Conservation (phyloP, 2,329 filamentous ascomycete genomes). For the Huntiella moniliformis region DNA sequence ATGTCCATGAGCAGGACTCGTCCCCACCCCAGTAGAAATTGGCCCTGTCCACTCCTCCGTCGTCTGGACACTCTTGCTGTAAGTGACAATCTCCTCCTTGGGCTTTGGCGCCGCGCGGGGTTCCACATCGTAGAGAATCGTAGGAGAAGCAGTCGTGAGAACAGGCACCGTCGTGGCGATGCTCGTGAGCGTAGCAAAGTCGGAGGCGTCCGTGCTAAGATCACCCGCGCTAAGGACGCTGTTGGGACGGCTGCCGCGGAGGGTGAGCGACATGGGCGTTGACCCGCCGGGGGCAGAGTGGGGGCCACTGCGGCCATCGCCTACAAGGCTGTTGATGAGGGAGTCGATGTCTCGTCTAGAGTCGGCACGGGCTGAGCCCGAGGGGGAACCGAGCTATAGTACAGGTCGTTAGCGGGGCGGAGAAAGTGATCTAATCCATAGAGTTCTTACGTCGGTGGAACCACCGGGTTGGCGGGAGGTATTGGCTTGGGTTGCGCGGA, state of each 20-base stretch:
- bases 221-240: conserved; percentile 71
- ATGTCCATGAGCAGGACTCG: conserved; percentile 16
- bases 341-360: conserved; percentile 62
- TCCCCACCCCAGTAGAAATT: conserved; percentile 13
- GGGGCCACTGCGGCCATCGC: conserved; percentile 54
- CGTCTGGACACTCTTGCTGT: conserved; percentile 94
- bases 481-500: conserved; percentile 58
- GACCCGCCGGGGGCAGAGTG: conserved; percentile 42
- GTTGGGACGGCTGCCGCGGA: conserved; percentile 59
- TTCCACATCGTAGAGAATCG: conserved; percentile 64
- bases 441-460: conserved; percentile 44
- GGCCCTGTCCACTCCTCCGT: conserved; percentile 50
- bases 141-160: conserved; percentile 53
- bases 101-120: conserved; percentile 33
- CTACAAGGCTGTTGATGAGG: conserved; percentile 68
- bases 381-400: conserved; percentile 6
- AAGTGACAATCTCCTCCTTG: conserved; percentile 73
- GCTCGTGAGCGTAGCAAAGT: conserved; percentile 30
- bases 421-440: not conserved
- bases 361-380: conserved; percentile 33
- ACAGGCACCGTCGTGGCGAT: conserved; percentile 38
- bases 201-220: conserved; percentile 55
- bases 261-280: conserved; percentile 35
- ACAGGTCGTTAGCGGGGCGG: not conserved
- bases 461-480: conserved; percentile 50